A percentile compares a stretch with the other conserved stretches of the same genome.
These are phyloP conservation scores for Actinomucor elegans DNA, from an alignment of 371 early-diverging fungal species.

Conservation along the genomic window DNA sequence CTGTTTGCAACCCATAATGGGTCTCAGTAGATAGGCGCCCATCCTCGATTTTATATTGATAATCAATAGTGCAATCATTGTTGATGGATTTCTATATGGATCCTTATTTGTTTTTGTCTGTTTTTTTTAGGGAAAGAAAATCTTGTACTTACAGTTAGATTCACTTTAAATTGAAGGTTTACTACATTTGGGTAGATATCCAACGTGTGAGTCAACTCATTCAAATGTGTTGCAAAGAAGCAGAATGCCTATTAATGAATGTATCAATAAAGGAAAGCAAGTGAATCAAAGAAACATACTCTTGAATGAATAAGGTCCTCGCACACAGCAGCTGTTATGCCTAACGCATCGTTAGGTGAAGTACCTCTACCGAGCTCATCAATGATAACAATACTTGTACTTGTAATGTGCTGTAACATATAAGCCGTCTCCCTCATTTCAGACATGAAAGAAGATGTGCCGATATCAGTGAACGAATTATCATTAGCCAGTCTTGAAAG, in stretches of 20 bases:
- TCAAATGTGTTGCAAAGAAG: slow-evolving; percentile 76
- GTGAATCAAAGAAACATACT: slow-evolving; percentile 22
- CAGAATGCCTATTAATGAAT: slow-evolving; percentile 47
- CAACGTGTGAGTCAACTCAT: slow-evolving; percentile 53
- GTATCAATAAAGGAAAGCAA: not conserved
- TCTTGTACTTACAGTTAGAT: slow-evolving; percentile 12
- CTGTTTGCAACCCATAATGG: slow-evolving; percentile 52
- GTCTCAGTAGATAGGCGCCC: slow-evolving; percentile 29
- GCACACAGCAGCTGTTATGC: slow-evolving; percentile 77
- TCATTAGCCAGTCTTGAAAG: slow-evolving; percentile 77
- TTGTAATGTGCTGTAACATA: slow-evolving; percentile 74
- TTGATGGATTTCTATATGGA: slow-evolving; percentile 10
- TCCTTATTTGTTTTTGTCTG: not conserved
- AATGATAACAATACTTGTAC: slow-evolving; percentile 79
- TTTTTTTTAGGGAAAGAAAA: too few relatives aligned
- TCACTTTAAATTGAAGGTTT: slow-evolving; percentile 58
- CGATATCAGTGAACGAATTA: slow-evolving; percentile 57
- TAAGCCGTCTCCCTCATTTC: slow-evolving; percentile 93
- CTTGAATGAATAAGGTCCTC: slow-evolving; percentile 68
- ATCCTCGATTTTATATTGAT: slow-evolving; percentile 47
- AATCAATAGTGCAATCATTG: slow-evolving; percentile 32
- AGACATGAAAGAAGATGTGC: slow-evolving; percentile 84
- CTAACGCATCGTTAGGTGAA: slow-evolving; percentile 77
- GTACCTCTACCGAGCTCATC: slow-evolving; percentile 98
- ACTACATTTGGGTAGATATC: slow-evolving; percentile 66